A percentile compares a stretch with the other conserved stretches of the same genome.
Conservation (phyloP, 2,329 filamentous ascomycete genomes). For the Talaromyces sp. region DNA sequence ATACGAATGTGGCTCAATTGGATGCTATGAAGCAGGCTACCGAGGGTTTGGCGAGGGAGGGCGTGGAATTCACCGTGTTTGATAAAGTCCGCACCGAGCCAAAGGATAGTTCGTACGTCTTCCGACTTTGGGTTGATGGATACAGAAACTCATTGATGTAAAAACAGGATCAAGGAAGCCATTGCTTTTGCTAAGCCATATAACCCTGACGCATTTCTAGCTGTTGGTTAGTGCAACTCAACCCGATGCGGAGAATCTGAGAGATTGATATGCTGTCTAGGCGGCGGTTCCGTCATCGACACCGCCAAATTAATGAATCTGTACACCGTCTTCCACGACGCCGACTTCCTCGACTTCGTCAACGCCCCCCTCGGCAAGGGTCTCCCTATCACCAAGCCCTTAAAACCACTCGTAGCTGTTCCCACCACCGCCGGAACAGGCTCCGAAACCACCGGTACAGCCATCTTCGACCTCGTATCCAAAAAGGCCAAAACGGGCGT, state of each 20-base stretch:
- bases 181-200: constrained; percentile 82
- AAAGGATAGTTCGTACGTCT: constrained; percentile 79
- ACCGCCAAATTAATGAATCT: constrained; percentile 99
- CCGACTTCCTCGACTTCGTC: constrained; percentile 95
- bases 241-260: not conserved
- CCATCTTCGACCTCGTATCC: constrained; percentile 91
- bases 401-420: constrained; percentile 75
- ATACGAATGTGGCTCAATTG: constrained; percentile 73
- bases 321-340: constrained; percentile 84
- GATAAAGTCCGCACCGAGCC: constrained; percentile 81
- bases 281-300: constrained; percentile 90
- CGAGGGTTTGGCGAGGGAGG: constrained; percentile 73
- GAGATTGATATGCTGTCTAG: constrained; percentile 24
- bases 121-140: not conserved
- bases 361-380: constrained; percentile 91
- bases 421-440: constrained; percentile 84
- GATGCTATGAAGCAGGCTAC: constrained; percentile 86
- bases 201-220: constrained; percentile 81
- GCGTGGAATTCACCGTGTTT: constrained; percentile 76
- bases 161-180: constrained; percentile 72
- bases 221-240: constrained; percentile 60
- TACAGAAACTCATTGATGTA: constrained; percentile 2
- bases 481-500: constrained; percentile 93
- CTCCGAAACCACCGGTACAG: constrained; percentile 93
- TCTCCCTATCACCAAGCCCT: constrained; percentile 64